A percentile compares a stretch with the other conserved stretches of the same genome.
phyloP scores from a whole-genome alignment of 2,329 filamentous ascomycete genomes.

The Hypoxylon sp. region DNA sequence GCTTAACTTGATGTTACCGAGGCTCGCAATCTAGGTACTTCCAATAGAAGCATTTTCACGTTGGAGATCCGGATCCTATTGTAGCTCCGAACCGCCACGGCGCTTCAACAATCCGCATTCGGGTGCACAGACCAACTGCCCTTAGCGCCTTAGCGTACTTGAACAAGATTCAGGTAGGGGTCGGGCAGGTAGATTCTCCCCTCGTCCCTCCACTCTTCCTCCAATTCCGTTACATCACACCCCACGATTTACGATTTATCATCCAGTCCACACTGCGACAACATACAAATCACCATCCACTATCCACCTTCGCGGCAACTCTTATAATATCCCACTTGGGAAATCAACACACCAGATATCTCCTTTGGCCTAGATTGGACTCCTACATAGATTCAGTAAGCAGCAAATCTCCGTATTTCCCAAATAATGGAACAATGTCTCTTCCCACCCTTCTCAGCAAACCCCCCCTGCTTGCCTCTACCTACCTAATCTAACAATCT shows the following conservation, averaged over 20 bases:
- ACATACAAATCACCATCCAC: slow-evolving; percentile 3
- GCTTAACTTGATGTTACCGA: neutral
- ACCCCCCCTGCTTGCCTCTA: slow-evolving; percentile 22
- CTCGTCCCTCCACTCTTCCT: slow-evolving; percentile 22
- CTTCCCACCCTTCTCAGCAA: neutral
- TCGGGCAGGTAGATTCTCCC: slow-evolving; percentile 27
- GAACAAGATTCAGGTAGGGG: slow-evolving; percentile 10
- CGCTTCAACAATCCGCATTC: slow-evolving; percentile 1
- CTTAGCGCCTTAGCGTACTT: slow-evolving; percentile 5
- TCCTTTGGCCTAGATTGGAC: slow-evolving; percentile 6
- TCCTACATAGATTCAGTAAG: slow-evolving; percentile 15
- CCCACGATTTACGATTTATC: slow-evolving; percentile 46
- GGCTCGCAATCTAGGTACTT: neutral
- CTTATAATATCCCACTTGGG: slow-evolving; percentile 17
- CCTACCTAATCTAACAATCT: slow-evolving; percentile 16
- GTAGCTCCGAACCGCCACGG: slow-evolving; percentile 40
- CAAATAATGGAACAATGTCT: slow-evolving; percentile 2
- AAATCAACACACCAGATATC: slow-evolving; percentile 12
- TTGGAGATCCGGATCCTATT: slow-evolving; percentile 28
- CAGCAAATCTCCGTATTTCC: slow-evolving; percentile 15
- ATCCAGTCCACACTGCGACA: slow-evolving; percentile 14
- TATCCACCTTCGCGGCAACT: slow-evolving; percentile 22
- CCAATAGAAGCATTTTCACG: too few relatives aligned
- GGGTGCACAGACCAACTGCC: slow-evolving; percentile 15
- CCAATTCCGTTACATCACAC: slow-evolving; percentile 40